Conservation (phyloP, 345 rosid genomes). For the Brassica juncea region DNA sequence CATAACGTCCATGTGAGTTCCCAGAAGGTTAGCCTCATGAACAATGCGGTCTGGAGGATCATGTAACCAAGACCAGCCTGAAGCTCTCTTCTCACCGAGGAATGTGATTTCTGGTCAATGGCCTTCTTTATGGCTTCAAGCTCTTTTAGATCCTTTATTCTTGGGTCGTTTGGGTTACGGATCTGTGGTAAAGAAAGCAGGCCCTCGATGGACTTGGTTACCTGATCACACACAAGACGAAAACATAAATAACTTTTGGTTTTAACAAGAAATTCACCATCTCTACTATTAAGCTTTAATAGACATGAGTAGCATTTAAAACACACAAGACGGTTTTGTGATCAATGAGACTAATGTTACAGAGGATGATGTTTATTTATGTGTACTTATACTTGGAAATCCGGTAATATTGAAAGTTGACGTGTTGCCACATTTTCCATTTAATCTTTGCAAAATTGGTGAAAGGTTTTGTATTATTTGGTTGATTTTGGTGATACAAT, state of each 20-base stretch:
- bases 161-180: constrained; percentile 51
- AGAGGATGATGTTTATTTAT: background rate
- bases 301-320: background rate
- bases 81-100: constrained; percentile 65
- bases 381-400: background rate
- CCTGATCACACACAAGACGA: constrained; percentile 51
- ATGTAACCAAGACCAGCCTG: constrained; percentile 71
- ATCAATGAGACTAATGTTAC: background rate
- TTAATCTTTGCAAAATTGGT: constrained; percentile 17
- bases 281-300: background rate
- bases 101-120: constrained; percentile 60
- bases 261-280: background rate
- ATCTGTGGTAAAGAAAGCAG: constrained; percentile 57
- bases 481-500: background rate
- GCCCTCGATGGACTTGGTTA: constrained; percentile 64
- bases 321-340: background rate
- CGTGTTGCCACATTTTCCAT: constrained; percentile 26
- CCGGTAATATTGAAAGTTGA: constrained; percentile 1
- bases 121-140: constrained; percentile 55
- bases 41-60: constrained; percentile 69
- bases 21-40: constrained; percentile 98
- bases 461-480: background rate
- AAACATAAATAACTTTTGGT: background rate
- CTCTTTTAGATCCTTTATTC: constrained; percentile 61
- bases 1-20: constrained; percentile 98